Percentiles rank a stretch among this genome's conserved stretches.
These are phyloP conservation scores for Flaveria floridana DNA, from an alignment of 140 eudicot genomes.

Conservation along the genomic window DNA sequence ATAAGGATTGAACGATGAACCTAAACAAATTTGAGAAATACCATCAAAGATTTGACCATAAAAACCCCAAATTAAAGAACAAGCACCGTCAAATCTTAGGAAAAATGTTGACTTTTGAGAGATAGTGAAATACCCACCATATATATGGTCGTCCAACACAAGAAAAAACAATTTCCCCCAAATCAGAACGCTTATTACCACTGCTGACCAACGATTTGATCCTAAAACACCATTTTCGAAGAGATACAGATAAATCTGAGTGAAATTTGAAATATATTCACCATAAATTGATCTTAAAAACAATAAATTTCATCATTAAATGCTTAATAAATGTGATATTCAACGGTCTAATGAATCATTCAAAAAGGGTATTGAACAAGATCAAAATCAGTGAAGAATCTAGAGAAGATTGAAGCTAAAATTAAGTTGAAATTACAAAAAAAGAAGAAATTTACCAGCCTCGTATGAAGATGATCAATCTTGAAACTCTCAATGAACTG, in stretches of 20 bases:
- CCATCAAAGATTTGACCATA: slow-evolving; percentile 13
- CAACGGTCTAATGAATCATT: slow-evolving; percentile 24
- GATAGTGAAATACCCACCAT: slow-evolving; percentile 25
- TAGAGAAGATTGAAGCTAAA: slow-evolving; percentile 9
- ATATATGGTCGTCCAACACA: neutral
- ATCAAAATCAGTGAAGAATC: slow-evolving; percentile 20
- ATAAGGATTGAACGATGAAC: neutral
- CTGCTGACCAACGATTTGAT: slow-evolving; percentile 3
- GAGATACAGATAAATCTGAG: slow-evolving; percentile 5
- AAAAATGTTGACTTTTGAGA: slow-evolving; percentile 18
- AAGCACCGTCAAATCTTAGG: slow-evolving; percentile 3
- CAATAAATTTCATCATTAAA: slow-evolving; percentile 20
- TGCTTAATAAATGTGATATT: neutral
- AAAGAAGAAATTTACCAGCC: slow-evolving; percentile 28
- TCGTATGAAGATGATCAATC: slow-evolving; percentile 27
- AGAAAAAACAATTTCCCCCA: neutral
- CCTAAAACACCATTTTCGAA: neutral
- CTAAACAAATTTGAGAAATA: slow-evolving; percentile 1
- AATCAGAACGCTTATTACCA: neutral
- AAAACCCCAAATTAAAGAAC: slow-evolving; percentile 2
- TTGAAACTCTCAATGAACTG: slow-evolving; percentile 33
- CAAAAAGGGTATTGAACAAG: slow-evolving; percentile 8
- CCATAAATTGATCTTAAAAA: slow-evolving; percentile 31
- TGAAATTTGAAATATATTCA: slow-evolving; percentile 4
- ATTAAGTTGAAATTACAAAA: neutral